A percentile compares a stretch with the other conserved stretches of the same genome.
Evolutionary conservation across 2,329 filamentous ascomycete species (phyloP).

Genomic region (Mycocentrospora acerina): DNA sequence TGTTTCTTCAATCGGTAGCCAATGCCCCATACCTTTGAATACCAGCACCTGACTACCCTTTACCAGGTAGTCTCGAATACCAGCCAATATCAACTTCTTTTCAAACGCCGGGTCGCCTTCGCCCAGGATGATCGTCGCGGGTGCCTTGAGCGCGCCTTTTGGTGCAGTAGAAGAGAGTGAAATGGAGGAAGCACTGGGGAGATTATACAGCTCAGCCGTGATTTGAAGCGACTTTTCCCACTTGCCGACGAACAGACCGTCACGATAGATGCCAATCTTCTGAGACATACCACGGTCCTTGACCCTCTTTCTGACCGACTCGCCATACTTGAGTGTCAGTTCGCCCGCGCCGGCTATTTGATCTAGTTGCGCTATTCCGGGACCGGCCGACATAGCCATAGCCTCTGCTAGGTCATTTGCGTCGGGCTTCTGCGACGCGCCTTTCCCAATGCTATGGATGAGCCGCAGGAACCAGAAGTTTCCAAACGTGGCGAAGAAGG

Average conservation of each 20-base stretch:
- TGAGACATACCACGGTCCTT: slow-evolving; percentile 51
- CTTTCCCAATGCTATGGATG: slow-evolving; percentile 44
- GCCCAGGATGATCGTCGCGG: slow-evolving; percentile 57
- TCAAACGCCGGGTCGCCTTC: slow-evolving; percentile 55
- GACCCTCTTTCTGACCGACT: slow-evolving; percentile 44
- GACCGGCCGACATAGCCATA: slow-evolving; percentile 56
- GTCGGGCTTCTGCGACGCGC: slow-evolving; percentile 18
- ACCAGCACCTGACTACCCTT: slow-evolving; percentile 53
- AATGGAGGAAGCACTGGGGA: slow-evolving; percentile 28
- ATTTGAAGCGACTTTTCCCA: slow-evolving; percentile 58
- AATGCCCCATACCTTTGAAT: slow-evolving; percentile 55
- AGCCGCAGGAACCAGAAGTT: slow-evolving; percentile 51
- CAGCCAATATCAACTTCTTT: slow-evolving; percentile 52
- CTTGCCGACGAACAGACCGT: slow-evolving; percentile 46
- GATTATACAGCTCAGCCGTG: slow-evolving; percentile 49
- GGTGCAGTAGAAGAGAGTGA: slow-evolving; percentile 29
- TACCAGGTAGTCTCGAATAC: slow-evolving; percentile 54
- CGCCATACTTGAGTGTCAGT: slow-evolving; percentile 29
- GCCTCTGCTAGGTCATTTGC: slow-evolving; percentile 44
- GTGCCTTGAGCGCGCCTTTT: slow-evolving; percentile 52
- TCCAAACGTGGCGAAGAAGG: slow-evolving; percentile 50
- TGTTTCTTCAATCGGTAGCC: slow-evolving; percentile 50
- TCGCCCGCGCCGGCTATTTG: background rate
- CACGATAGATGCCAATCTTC: slow-evolving; percentile 57
- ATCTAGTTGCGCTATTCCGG: slow-evolving; percentile 49